Evolutionary conservation across 495 filamentous ascomycete genomes (phyloP).

Genomic region (Sphaerosporella brunnea): DNA sequence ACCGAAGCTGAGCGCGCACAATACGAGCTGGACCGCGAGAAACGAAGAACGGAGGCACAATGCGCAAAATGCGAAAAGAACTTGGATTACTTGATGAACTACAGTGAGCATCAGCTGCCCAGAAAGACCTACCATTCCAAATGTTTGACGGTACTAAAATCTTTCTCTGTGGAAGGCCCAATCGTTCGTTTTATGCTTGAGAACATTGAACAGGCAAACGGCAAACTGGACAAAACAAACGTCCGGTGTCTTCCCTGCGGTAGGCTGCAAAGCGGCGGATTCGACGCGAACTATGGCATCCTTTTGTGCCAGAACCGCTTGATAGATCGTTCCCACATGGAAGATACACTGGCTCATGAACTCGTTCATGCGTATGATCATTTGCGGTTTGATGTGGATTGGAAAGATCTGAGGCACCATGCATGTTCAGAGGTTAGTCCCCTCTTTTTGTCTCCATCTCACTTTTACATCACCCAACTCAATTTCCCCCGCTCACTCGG

Average conservation of each 20-base stretch:
- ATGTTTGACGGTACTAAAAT: not conserved
- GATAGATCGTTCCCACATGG: constrained; percentile 51
- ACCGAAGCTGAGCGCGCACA: constrained; percentile 47
- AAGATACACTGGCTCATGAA: constrained; percentile 92
- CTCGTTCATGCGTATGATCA: constrained; percentile 97
- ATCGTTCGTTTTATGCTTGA: constrained; percentile 67
- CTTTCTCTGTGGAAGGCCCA: constrained; percentile 35
- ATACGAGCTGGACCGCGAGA: constrained; percentile 52
- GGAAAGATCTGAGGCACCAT: constrained; percentile 61
- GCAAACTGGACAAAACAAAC: constrained; percentile 50
- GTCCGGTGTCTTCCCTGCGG: constrained; percentile 66
- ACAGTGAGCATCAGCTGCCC: constrained; percentile 34
- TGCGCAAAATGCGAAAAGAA: constrained; percentile 60
- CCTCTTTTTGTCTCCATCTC: too few relatives aligned
- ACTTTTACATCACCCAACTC: too few relatives aligned
- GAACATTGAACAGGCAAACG: constrained; percentile 59
- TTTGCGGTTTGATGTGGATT: constrained; percentile 74
- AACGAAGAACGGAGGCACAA: constrained; percentile 47
- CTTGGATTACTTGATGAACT: constrained; percentile 59
- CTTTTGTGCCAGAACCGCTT: constrained; percentile 79
- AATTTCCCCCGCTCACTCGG: too few relatives aligned
- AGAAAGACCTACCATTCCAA: not conserved
- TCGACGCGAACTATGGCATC: constrained; percentile 68
- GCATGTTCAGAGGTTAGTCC: constrained; percentile 74
- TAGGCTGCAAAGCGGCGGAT: constrained; percentile 54